These are phyloP conservation scores for Bipolaris gigantea DNA, from an alignment of 2,329 filamentous ascomycete species.

Conservation along the genomic window DNA sequence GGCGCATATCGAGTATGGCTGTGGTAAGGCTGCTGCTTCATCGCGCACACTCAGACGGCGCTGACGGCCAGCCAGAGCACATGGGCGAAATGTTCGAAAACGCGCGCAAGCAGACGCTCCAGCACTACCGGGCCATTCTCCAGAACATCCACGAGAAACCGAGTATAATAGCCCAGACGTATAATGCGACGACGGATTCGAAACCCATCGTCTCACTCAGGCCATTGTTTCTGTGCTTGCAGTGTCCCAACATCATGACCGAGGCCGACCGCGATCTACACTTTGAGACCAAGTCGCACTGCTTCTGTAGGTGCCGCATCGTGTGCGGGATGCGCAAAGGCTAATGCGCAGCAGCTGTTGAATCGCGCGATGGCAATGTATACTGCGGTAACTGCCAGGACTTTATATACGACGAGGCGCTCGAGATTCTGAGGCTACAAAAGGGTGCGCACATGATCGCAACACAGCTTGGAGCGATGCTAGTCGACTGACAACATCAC, in stretches of 20 bases:
- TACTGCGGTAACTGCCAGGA: slow-evolving; percentile 84
- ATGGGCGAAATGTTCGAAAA: slow-evolving; percentile 69
- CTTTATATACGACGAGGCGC: slow-evolving; percentile 78
- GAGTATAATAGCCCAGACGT: slow-evolving; percentile 67
- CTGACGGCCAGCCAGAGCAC: slow-evolving; percentile 61
- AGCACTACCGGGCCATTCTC: slow-evolving; percentile 72
- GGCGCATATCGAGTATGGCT: slow-evolving; percentile 48
- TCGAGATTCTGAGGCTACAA: slow-evolving; percentile 73
- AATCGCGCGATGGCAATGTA: slow-evolving; percentile 72
- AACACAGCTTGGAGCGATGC: not conserved
- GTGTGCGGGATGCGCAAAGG: not conserved
- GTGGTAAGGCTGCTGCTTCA: slow-evolving; percentile 36
- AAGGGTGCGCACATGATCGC: slow-evolving; percentile 58
- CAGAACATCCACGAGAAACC: slow-evolving; percentile 70
- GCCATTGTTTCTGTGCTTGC: slow-evolving; percentile 63
- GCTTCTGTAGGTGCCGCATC: slow-evolving; percentile 64
- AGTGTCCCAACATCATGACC: slow-evolving; percentile 68
- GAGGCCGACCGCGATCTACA: slow-evolving; percentile 68
- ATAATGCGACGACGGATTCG: slow-evolving; percentile 55
- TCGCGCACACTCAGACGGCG: not conserved
- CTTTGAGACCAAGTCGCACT: slow-evolving; percentile 68
- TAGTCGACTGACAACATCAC: slow-evolving; percentile 28
- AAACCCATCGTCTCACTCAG: slow-evolving; percentile 56
- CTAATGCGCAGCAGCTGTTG: slow-evolving; percentile 63
- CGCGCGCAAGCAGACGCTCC: slow-evolving; percentile 68